Evolutionary conservation across 2,329 filamentous ascomycete species (phyloP), one percentile per base, ranked within the genome.

Genomic region (Beauveria medogensis): DNA sequence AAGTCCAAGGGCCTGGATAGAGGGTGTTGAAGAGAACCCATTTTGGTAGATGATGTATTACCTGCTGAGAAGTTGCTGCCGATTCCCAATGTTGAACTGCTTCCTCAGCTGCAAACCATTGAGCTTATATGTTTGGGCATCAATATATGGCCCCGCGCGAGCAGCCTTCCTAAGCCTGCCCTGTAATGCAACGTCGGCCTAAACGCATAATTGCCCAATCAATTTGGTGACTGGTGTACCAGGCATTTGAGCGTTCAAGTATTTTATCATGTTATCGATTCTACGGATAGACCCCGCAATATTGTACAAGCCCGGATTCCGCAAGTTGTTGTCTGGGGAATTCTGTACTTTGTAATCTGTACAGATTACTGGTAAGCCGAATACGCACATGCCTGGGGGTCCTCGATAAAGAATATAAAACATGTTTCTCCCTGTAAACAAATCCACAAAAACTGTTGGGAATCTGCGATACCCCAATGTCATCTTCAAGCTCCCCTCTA

Each of bases 1-100:
- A 84, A 66, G 64, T 83, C 77, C 61, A 84, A 69, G 24, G 69
- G 55, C 4, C n/a, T 9, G 16, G 40, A 24, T 22, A 18, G 8
- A 28, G 43, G 24, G 12, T 56, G 24, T 12, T 47, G 40, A 9
- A 41, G 14, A 16, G 52, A 26, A 10, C 34, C 20, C 52, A 55
- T 55, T 20, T 5, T 55, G 52, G 41, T 34, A 20, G 26, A 18
- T 34, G 28, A 5, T n/a, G 12, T 9, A 28, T 12, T 34, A 34
- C 3, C 26, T 20, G 10, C 18, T 52, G 16, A 5, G 9, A 12
- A 22, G 8, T 52, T 37, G 14, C 4, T 52, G 22, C 8, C 20
- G 18, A 6, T 3, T 18, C 6, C 3, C 20, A 3, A 22, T 12
- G 8, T 37, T 24, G 18, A 18, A 30, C 9, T 34, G 20, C 26